Evolutionary conservation across 495 filamentous ascomycete species (phyloP).

Genomic region (Barbatosphaeria neglecta): DNA sequence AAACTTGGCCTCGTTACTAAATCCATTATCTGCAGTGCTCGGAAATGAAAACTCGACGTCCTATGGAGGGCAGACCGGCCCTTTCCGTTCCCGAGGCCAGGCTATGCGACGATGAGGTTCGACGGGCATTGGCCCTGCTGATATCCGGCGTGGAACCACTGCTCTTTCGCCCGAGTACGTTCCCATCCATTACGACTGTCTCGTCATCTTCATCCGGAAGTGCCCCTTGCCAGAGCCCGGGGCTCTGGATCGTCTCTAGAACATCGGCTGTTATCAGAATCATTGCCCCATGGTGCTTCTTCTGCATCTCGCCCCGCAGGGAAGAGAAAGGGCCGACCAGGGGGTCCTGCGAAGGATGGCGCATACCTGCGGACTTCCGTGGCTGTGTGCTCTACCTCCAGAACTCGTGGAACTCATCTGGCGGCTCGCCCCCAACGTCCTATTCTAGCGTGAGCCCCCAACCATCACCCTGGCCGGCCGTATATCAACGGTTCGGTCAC

Average conservation of each 20-base stretch:
- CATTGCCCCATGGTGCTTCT: slow-evolving; percentile 4
- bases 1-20: not conserved
- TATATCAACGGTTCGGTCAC: not conserved
- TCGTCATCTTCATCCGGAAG: slow-evolving; percentile 3
- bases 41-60: slow-evolving; percentile 1
- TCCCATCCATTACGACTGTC: slow-evolving; percentile 1
- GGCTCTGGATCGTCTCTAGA: slow-evolving; percentile 8
- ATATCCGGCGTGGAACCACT: not conserved
- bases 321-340: not conserved
- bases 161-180: slow-evolving; percentile 3
- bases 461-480: slow-evolving; percentile 3
- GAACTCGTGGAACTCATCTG: slow-evolving; percentile 7
- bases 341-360: slow-evolving; percentile 2
- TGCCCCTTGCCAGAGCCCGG: not conserved
- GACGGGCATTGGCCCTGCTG: slow-evolving; percentile 2
- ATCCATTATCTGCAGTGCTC: not conserved
- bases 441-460: slow-evolving; percentile 4
- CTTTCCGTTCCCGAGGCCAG: slow-evolving; percentile 1
- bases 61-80: slow-evolving; percentile 1
- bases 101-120: not conserved
- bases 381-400: slow-evolving; percentile 3
- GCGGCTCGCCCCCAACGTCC: slow-evolving; percentile 1
- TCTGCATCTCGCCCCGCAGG: not conserved
- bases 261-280: slow-evolving; percentile 4
- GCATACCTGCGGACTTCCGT: slow-evolving; percentile 2